A percentile compares a stretch with the other conserved stretches of the same genome.
These are phyloP conservation scores for Aureobasidium sp. DNA, from an alignment of 2,329 filamentous ascomycete species.

Conservation along the genomic window DNA sequence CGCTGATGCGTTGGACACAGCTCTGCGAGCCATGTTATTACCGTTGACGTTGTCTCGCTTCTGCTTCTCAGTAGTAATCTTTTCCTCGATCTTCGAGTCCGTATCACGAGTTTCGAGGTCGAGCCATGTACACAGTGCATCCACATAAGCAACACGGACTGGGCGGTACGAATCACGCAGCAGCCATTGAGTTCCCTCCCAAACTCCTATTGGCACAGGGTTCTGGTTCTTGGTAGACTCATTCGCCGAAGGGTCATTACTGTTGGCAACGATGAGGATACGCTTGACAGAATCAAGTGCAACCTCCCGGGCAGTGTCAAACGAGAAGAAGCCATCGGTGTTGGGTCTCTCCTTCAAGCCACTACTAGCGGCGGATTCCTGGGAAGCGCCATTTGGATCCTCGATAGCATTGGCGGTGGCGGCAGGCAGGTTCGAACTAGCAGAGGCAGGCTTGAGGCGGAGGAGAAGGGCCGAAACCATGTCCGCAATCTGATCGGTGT, in stretches of 20 bases:
- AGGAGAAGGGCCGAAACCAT: slow-evolving; percentile 79
- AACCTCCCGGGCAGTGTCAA: slow-evolving; percentile 52
- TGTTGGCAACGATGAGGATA: slow-evolving; percentile 74
- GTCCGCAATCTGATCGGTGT: slow-evolving; percentile 90
- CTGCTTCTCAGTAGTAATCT: slow-evolving; percentile 32
- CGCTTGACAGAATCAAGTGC: slow-evolving; percentile 75
- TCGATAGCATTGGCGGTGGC: slow-evolving; percentile 40
- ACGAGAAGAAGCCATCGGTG: slow-evolving; percentile 56
- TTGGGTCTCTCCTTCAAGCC: slow-evolving; percentile 47
- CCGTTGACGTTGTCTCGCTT: slow-evolving; percentile 27
- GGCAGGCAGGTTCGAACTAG: slow-evolving; percentile 19
- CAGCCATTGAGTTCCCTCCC: slow-evolving; percentile 96
- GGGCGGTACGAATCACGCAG: slow-evolving; percentile 69
- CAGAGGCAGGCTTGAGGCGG: slow-evolving; percentile 60
- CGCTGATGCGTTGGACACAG: slow-evolving; percentile 60
- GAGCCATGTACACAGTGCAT: slow-evolving; percentile 78
- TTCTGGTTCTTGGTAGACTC: slow-evolving; percentile 51
- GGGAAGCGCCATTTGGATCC: slow-evolving; percentile 44
- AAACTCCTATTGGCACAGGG: slow-evolving; percentile 69
- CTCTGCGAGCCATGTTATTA: slow-evolving; percentile 49
- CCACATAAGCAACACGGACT: slow-evolving; percentile 78
- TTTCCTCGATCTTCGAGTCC: slow-evolving; percentile 20
- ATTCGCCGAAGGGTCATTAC: slow-evolving; percentile 39
- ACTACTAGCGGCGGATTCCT: slow-evolving; percentile 41
- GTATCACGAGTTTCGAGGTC: slow-evolving; percentile 26